Evolutionary conservation across 1,284 basidiomycete genomes (phyloP), one percentile per base, ranked within the genome.

Genomic region (Cutaneotrichosporon curvatum): DNA sequence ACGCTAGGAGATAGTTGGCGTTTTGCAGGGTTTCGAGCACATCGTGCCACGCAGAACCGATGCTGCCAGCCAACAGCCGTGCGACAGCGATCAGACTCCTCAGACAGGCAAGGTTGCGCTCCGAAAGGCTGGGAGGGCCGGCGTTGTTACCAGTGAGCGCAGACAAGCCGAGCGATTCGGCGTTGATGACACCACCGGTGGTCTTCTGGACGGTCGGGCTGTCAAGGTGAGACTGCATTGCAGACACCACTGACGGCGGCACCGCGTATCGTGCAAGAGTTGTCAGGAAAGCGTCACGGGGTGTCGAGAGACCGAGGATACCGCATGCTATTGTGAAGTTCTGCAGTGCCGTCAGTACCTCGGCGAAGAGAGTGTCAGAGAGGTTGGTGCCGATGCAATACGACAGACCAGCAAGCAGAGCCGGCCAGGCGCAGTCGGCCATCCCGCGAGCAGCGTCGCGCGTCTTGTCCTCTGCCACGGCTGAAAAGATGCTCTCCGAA

Each of bases 271-370:
- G 87, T 16, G 87, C 81, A 11, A 97, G 78, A 36, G 81, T 85
- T 18, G 81, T 85, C 60, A 97, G 81, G 69, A 97, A 87, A 0
- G 90, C 88, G 57, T 97, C 90, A n/a, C 94, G 80, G 0, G 91
- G 88, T 0, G 87, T 92, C 0, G 76, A 73, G 4, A 97, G 76
- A 2, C 80, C 81, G 11, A 96, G 79, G 67, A 87, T 85, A n/a
- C 94, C 94, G 23, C 87, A 83, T 1, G 88, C 87, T 47, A 87
- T 85, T 4, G 86, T 86, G 67, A 95, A 81, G 30, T 84, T 83
- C 59, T 91, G 85, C 56, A 87, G 81, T 2, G 84, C 82, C 16
- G 84, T 60, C 38, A 87, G 73, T 46, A 89, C 77, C 59, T 81
- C 82, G 2, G 85, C 83, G 31, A 88, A 77, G 3, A 82, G 75